These are phyloP conservation scores for Cladobotryum protrusum DNA, from an alignment of 2,329 filamentous ascomycete genomes.

Conservation along the genomic window DNA sequence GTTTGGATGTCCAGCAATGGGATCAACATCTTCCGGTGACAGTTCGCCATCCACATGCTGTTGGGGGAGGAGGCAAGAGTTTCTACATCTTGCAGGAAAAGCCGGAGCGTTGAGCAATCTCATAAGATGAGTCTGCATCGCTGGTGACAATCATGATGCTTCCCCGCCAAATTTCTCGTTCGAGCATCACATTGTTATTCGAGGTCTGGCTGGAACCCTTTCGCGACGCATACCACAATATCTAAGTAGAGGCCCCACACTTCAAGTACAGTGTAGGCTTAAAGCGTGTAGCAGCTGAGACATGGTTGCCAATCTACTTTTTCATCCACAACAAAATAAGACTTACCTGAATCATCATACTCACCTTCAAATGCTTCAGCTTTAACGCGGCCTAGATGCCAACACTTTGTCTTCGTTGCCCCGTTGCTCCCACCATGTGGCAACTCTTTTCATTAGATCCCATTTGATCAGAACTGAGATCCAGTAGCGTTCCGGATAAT, in stretches of 20 bases:
- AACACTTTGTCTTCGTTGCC: slow-evolving; percentile 41
- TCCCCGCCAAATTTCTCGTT: slow-evolving; percentile 84
- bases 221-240: slow-evolving; percentile 79
- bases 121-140: slow-evolving; percentile 77
- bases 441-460: slow-evolving; percentile 39
- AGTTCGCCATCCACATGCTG: slow-evolving; percentile 59
- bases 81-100: slow-evolving; percentile 87
- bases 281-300: slow-evolving; percentile 60
- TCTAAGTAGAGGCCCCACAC: slow-evolving; percentile 81
- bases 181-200: slow-evolving; percentile 26
- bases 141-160: slow-evolving; percentile 93
- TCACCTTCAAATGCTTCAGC: slow-evolving; percentile 61
- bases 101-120: slow-evolving; percentile 65
- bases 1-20: slow-evolving; percentile 81
- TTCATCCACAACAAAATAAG: neutral
- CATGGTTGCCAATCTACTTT: neutral
- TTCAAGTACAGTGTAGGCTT: slow-evolving; percentile 78
- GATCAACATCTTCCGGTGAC: slow-evolving; percentile 79
- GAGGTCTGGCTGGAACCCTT: slow-evolving; percentile 31
- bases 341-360: slow-evolving; percentile 56
- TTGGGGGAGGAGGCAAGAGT: slow-evolving; percentile 71
- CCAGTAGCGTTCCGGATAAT: slow-evolving; percentile 52
- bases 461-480: slow-evolving; percentile 40
- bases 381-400: slow-evolving; percentile 43
- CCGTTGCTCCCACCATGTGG: slow-evolving; percentile 71